These are phyloP conservation scores for Neopestalotiopsis clavispora DNA, from an alignment of 2,329 filamentous ascomycete genomes.

Conservation along the genomic window DNA sequence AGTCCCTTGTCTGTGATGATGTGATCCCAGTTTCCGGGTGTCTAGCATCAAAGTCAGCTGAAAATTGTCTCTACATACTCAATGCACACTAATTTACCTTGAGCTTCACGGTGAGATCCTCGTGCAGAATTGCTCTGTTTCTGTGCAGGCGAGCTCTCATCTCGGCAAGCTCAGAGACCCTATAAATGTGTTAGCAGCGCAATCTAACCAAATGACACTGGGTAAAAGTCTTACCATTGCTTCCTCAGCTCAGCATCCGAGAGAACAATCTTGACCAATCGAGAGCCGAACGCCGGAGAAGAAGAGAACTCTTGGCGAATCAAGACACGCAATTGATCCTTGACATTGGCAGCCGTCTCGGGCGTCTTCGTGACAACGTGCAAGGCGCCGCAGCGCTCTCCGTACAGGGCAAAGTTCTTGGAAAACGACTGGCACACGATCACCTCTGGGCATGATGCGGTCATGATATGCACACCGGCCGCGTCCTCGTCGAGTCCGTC, in stretches of 20 bases:
- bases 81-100: neutral
- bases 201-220: neutral
- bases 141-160: neutral
- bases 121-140: neutral
- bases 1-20: constrained; percentile 2
- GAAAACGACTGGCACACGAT: constrained; percentile 42
- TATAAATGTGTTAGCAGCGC: neutral
- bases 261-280: constrained; percentile 31
- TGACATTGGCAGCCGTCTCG: constrained; percentile 26
- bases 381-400: constrained; percentile 39
- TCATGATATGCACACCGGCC: constrained; percentile 33
- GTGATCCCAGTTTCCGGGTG: constrained; percentile 4
- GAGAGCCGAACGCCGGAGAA: constrained; percentile 33
- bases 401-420: constrained; percentile 45
- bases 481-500: constrained; percentile 38
- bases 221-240: constrained; percentile 16
- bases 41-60: neutral
- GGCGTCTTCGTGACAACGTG: constrained; percentile 29
- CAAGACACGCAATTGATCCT: constrained; percentile 33
- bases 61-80: neutral
- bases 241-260: constrained; percentile 21
- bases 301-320: constrained; percentile 35
- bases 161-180: neutral
- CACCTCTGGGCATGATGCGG: constrained; percentile 33
- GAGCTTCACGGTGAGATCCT: neutral